Percentiles rank a stretch among this genome's conserved stretches.
phyloP scores from a whole-genome alignment of 108 stramenopile genomes.

The Skeletonema menzelii region DNA sequence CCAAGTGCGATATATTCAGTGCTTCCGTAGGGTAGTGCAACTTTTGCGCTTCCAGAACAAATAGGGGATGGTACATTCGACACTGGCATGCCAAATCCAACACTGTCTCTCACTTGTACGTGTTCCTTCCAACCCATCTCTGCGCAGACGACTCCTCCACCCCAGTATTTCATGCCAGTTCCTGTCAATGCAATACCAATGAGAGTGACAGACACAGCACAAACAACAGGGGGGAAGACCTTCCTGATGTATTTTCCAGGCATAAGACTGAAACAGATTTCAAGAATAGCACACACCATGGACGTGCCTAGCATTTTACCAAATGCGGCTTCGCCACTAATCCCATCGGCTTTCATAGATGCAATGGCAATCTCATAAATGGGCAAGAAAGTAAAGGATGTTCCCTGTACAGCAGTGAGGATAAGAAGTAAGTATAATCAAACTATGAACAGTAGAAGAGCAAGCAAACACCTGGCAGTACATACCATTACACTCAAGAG shows the following conservation, averaged over 20 bases:
- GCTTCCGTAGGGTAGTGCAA: slow-evolving; percentile 49
- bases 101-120: slow-evolving; percentile 10
- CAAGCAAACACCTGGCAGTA: neutral
- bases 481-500: slow-evolving; percentile 72
- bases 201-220: slow-evolving; percentile 72
- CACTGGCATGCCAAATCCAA: slow-evolving; percentile 24
- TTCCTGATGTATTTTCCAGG: slow-evolving; percentile 46
- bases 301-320: slow-evolving; percentile 78
- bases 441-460: neutral
- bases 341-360: slow-evolving; percentile 59
- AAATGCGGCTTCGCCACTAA: slow-evolving; percentile 65
- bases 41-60: slow-evolving; percentile 45
- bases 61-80: slow-evolving; percentile 40
- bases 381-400: slow-evolving; percentile 77
- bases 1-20: slow-evolving; percentile 70
- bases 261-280: slow-evolving; percentile 56
- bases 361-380: slow-evolving; percentile 75
- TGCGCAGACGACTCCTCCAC: slow-evolving; percentile 82
- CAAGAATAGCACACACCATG: slow-evolving; percentile 70
- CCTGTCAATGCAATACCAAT: slow-evolving; percentile 79
- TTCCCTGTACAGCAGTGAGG: slow-evolving; percentile 16
- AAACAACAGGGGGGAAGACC: slow-evolving; percentile 79
- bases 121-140: slow-evolving; percentile 77
- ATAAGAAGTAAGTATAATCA: neutral
- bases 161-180: slow-evolving; percentile 89